A percentile compares a stretch with the other conserved stretches of the same genome.
These are phyloP conservation scores for Teratosphaeria zuluensis DNA, from an alignment of 2,329 filamentous ascomycete genomes.

Conservation along the genomic window DNA sequence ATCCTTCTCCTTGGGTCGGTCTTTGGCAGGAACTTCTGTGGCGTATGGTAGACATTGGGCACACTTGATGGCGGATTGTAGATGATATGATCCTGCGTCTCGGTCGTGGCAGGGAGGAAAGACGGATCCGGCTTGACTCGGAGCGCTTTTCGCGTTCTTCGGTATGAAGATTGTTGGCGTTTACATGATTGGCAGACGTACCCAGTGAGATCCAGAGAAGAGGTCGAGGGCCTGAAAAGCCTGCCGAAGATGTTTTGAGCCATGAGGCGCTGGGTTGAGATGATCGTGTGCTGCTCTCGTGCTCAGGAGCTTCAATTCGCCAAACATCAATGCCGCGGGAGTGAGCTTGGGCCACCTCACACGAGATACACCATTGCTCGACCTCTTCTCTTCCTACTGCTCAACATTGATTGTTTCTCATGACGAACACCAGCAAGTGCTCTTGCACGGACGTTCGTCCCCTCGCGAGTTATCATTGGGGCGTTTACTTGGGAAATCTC, in stretches of 20 bases:
- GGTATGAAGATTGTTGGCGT: conserved; percentile 36
- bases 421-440: no score
- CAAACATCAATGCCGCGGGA: not conserved
- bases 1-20: conserved; percentile 45
- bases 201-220: conserved; percentile 2
- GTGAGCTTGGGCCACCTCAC: not conserved
- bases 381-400: not conserved
- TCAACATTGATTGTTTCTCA: not conserved
- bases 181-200: conserved; percentile 23
- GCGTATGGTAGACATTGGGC: conserved; percentile 55
- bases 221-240: conserved; percentile 1
- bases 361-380: not conserved
- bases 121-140: conserved; percentile 36
- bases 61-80: conserved; percentile 58
- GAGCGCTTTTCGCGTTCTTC: conserved; percentile 38
- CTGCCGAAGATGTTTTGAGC: conserved; percentile 1
- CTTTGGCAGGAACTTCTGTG: conserved; percentile 53
- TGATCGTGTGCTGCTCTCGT: not conserved
- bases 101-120: conserved; percentile 27
- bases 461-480: no score
- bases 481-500: no score
- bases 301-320: not conserved
- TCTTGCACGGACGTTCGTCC: no score
- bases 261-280: conserved; percentile 1
- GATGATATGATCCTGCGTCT: conserved; percentile 46